Evolutionary conservation across 2,329 filamentous ascomycete genomes (phyloP), one percentile per base, ranked within the genome.

Genomic region (Xylariaceae sp.): DNA sequence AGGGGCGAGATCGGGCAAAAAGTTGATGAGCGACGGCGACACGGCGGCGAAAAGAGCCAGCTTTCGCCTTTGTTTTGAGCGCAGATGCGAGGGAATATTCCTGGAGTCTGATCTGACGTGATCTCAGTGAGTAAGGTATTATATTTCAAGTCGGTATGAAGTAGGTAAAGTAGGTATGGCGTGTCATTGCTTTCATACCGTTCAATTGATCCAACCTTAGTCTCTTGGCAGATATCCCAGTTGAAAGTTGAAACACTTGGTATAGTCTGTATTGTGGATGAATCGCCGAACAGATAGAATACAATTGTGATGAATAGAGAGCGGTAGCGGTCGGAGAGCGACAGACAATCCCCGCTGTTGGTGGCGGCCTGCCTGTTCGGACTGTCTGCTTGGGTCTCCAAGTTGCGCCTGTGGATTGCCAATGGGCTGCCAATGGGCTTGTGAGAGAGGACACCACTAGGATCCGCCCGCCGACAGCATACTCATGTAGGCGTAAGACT

Each of bases 141-240:
- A 26, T 27, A 26, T 44, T 30, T 2, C 3, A 11, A 11, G 7
- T 37, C 3, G 8, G 12, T 37, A 37, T 3, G 5, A 9, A 37
- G 35, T 37, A 11, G 3, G 35, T 7, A 9, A 26, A 12, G 6
- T 32, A 26, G 8, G 8, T 30, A 45, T 4, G 11, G 39, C 39
- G 8, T 5, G 47, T 30, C 5, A 27, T 39, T n/a, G 9, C 35
- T 9, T 44, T 12, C 32, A 4, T 48, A 37, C 34, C 7, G 19
- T 11, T 29, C 8, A 40, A 56, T 57, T 55, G 50, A 56, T 44
- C 6, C 9, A 41, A 3, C 4, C 5, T 56, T 60, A 56, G 63
- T 58, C 40, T 62, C 62, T 66, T 66, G 62, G 64, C 64, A 64
- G 60, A 65, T 64, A 63, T 59, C 54, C 51, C 51, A 54, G 51